These are phyloP conservation scores for Lantana camara DNA, from an alignment of 257 asterid genomes.

Conservation along the genomic window DNA sequence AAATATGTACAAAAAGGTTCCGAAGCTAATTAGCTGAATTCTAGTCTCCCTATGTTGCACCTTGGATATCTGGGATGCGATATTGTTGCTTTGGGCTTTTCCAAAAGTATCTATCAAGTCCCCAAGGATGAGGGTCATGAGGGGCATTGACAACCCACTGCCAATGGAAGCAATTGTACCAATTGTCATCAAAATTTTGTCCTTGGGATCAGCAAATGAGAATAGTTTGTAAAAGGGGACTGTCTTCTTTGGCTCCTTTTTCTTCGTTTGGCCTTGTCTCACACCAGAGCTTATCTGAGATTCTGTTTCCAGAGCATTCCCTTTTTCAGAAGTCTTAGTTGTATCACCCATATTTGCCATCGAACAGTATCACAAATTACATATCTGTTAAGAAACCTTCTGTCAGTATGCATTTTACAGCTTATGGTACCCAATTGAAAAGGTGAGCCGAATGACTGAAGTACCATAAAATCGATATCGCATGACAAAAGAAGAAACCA, in stretches of 20 bases:
- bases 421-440: conserved; percentile 6
- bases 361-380: background rate
- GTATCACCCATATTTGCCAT: conserved; percentile 8
- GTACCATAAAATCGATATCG: background rate
- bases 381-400: background rate
- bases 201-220: conserved; percentile 44
- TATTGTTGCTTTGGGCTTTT: background rate
- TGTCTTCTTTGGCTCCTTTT: conserved; percentile 7
- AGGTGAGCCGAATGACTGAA: background rate
- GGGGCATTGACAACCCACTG: conserved; percentile 37
- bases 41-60: conserved; percentile 13
- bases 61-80: conserved; percentile 37
- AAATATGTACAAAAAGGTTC: background rate
- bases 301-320: conserved; percentile 11
- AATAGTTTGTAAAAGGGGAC: conserved; percentile 44
- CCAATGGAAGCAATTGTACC: conserved; percentile 52
- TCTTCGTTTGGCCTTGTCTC: background rate
- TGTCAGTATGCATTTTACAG: background rate
- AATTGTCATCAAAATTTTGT: conserved; percentile 41
- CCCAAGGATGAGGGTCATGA: conserved; percentile 45
- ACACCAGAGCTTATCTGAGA: background rate
- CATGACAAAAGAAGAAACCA: background rate
- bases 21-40: background rate
- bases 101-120: conserved; percentile 40
- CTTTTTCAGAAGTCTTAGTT: conserved; percentile 9